Evolutionary conservation across 805 yeast species (phyloP).

Genomic region (Ogataea trehaloabstinens): DNA sequence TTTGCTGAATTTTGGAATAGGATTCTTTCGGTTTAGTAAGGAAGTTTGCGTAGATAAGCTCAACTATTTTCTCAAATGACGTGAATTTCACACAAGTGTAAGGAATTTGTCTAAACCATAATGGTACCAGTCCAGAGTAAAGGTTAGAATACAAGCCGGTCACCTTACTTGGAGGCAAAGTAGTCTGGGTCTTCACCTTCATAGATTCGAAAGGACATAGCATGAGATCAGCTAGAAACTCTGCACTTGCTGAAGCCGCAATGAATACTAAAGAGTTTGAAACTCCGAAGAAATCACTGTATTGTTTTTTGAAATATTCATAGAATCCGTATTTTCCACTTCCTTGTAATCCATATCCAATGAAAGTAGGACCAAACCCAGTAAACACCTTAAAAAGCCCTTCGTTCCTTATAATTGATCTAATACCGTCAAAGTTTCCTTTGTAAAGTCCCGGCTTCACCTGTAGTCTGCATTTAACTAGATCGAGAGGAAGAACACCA

Average conservation of each 20-base stretch:
- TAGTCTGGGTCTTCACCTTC: slow-evolving; percentile 91
- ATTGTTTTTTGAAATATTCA: slow-evolving; percentile 83
- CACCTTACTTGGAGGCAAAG: slow-evolving; percentile 79
- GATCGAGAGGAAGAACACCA: slow-evolving; percentile 86
- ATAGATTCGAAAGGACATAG: slow-evolving; percentile 95
- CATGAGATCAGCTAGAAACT: slow-evolving; percentile 84
- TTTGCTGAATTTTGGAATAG: slow-evolving; percentile 74
- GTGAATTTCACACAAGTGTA: slow-evolving; percentile 98
- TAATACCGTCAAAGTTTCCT: slow-evolving; percentile 82
- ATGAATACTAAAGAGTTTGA: slow-evolving; percentile 72
- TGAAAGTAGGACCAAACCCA: slow-evolving; percentile 88
- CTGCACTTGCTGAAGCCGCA: slow-evolving; percentile 91
- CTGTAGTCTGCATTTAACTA: slow-evolving; percentile 92
- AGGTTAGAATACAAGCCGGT: slow-evolving; percentile 59
- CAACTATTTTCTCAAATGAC: slow-evolving; percentile 88
- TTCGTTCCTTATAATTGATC: slow-evolving; percentile 64
- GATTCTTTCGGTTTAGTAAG: slow-evolving; percentile 73
- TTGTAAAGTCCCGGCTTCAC: slow-evolving; percentile 72
- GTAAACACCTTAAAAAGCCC: slow-evolving; percentile 78
- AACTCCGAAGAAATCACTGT: slow-evolving; percentile 65
- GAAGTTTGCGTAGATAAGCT: slow-evolving; percentile 59
- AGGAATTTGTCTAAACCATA: slow-evolving; percentile 98
- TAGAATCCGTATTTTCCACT: slow-evolving; percentile 97
- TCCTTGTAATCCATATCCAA: slow-evolving; percentile 95
- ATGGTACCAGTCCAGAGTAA: slow-evolving; percentile 86